Evolutionary conservation across 164 flowering plant genomes (phyloP), one percentile per base, ranked within the genome.

Genomic region (Liquidambar formosana): DNA sequence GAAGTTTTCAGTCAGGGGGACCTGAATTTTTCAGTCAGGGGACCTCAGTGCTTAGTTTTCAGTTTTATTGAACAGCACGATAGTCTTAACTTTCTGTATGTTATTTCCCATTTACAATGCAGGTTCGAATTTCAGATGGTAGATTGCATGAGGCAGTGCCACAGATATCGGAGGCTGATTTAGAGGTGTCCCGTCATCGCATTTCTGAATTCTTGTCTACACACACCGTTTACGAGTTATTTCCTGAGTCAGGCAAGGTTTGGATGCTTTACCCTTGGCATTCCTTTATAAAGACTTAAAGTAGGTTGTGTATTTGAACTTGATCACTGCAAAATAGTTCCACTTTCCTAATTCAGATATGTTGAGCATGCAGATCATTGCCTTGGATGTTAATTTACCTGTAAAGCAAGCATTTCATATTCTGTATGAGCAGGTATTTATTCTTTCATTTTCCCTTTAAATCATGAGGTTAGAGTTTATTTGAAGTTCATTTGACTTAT

Each of bases 221-320:
- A 49, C 91, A 92, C 71, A 86, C 86, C 2, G 94, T 84, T 48
- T 90, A 92, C 74, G 98, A 92, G 76, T 82, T 94, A 82, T 92
- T 94, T 64, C 98, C 98, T 9, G 88, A 86, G 78, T 93, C 98
- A 70, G 96, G 98, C 80, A 94, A 94, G 98, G 98, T 92, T 76
- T 79, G 92, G 68, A 75, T 80, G 70, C 78, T 67, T 71, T 76
- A 59, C 81, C 73, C 58, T 62, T 56, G 22, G 19, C 44, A 66
- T 53, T 70, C 52, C 33, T 59, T 67, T 62, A n/a, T 49, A n/a
- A 9, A 11, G 49, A 22, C 26, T 18, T 57, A 11, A 38, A 54
- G 51, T 56, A 68, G 46, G 65, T 38, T 49, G 8, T 65, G 27
- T 18, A 18, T 65, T 61, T 66, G 61, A 16, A 62, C 61, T 61